Evolutionary conservation across 2,329 filamentous ascomycete genomes (phyloP).

Genomic region (Arthrobotrys pseudoclavata): DNA sequence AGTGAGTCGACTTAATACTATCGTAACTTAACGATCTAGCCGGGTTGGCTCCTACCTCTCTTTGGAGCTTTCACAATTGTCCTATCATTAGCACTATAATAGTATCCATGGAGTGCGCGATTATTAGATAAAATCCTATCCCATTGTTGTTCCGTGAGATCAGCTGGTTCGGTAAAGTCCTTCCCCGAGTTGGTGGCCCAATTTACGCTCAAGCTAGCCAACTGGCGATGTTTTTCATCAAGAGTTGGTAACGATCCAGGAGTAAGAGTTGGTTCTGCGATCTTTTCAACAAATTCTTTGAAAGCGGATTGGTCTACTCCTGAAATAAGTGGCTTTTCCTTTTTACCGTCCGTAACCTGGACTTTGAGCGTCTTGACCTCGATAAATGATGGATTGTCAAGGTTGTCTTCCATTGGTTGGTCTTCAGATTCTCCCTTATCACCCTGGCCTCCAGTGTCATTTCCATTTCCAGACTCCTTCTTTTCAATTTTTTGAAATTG

Average conservation of each 20-base stretch:
- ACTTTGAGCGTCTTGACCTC: not conserved
- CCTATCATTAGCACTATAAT: not conserved
- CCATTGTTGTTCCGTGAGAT: not conserved
- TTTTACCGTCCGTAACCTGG: not conserved
- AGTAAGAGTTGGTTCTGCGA: too few relatives aligned
- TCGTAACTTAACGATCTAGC: too few relatives aligned
- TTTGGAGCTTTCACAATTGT: not conserved
- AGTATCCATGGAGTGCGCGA: not conserved
- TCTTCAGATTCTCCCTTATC: not conserved
- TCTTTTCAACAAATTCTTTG: too few relatives aligned
- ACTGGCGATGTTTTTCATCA: too few relatives aligned
- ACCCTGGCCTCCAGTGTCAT: too few relatives aligned
- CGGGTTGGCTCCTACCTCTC: not conserved
- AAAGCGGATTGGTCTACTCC: too few relatives aligned
- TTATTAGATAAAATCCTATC: not conserved
- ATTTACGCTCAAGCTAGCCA: not conserved
- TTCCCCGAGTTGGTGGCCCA: not conserved
- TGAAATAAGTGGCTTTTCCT: too few relatives aligned
- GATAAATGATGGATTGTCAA: too few relatives aligned
- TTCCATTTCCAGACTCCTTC: too few relatives aligned
- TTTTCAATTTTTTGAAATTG: not conserved
- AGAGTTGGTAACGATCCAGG: too few relatives aligned
- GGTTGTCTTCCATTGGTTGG: too few relatives aligned
- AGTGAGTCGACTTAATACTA: not conserved
- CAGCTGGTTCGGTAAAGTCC: not conserved